Percentiles rank a stretch among this genome's conserved stretches.
These are phyloP conservation scores for Pezicula carpinea DNA, from an alignment of 2,329 filamentous ascomycete genomes.

Conservation along the genomic window DNA sequence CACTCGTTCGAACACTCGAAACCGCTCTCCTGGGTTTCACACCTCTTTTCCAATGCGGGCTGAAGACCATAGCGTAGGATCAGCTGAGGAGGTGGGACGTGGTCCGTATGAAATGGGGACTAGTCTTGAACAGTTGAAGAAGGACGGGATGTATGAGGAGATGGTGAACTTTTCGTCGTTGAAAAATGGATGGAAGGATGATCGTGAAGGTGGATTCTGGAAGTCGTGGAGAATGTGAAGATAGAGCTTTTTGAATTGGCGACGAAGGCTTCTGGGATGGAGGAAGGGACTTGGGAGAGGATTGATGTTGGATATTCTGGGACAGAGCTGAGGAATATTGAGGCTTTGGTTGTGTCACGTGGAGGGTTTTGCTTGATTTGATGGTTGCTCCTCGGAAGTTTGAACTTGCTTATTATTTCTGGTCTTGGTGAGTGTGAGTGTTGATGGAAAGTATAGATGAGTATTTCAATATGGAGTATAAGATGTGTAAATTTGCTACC, in stretches of 20 bases:
- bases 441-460: no score
- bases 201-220: no score
- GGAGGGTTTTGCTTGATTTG: not conserved
- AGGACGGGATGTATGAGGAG: no score
- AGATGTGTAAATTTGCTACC: no score
- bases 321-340: not conserved
- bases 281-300: not conserved
- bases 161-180: no score
- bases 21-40: conserved; percentile 3
- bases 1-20: conserved; percentile 1
- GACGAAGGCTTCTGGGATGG: not conserved
- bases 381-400: no score
- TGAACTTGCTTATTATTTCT: no score
- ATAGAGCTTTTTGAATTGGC: not conserved
- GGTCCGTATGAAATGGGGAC: not conserved
- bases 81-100: not conserved
- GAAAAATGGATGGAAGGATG: no score
- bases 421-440: no score
- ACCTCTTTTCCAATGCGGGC: not conserved
- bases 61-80: not conserved
- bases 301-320: not conserved
- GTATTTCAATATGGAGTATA: no score
- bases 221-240: not conserved
- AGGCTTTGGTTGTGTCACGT: not conserved
- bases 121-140: no score